Evolutionary conservation across 2,329 filamentous ascomycete genomes (phyloP).

Genomic region (Simplicillium sp.): DNA sequence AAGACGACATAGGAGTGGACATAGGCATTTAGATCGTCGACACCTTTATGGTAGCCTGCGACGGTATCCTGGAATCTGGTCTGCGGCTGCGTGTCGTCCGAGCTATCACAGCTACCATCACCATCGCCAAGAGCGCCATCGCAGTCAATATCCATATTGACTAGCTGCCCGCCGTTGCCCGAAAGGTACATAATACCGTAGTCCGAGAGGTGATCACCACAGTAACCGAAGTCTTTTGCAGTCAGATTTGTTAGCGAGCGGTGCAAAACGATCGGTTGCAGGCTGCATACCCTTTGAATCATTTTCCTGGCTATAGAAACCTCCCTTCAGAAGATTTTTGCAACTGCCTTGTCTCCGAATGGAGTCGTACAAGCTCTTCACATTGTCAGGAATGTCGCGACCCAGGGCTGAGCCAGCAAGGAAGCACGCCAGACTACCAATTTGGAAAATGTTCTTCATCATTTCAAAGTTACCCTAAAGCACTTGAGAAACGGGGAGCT

Average conservation of each 20-base stretch:
- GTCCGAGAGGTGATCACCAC: slow-evolving; percentile 28
- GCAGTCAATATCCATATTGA: slow-evolving; percentile 51
- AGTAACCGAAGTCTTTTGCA: slow-evolving; percentile 19
- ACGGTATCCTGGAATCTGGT: slow-evolving; percentile 34
- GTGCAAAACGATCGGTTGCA: neutral
- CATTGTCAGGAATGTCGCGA: too few species aligned
- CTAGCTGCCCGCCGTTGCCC: slow-evolving; percentile 28
- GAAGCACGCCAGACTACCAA: too few species aligned
- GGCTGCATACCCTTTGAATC: slow-evolving; percentile 13
- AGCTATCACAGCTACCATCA: slow-evolving; percentile 33
- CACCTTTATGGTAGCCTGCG: slow-evolving; percentile 21
- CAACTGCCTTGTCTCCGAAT: slow-evolving; percentile 19
- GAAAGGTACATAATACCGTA: slow-evolving; percentile 36
- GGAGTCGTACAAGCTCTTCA: slow-evolving; percentile 23
- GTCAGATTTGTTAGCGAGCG: neutral
- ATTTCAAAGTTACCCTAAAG: too few species aligned
- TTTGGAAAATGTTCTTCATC: too few species aligned
- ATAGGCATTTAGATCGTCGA: slow-evolving; percentile 37
- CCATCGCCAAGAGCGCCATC: slow-evolving; percentile 36
- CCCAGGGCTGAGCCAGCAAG: too few species aligned
- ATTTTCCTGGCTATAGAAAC: slow-evolving; percentile 20
- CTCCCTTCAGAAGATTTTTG: slow-evolving; percentile 17
- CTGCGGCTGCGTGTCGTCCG: slow-evolving; percentile 26
- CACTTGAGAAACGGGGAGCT: too few species aligned
- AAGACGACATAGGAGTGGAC: slow-evolving; percentile 45